phyloP scores from a whole-genome alignment of 352 stramenopile species.

The Phytophthora nicotianae region DNA sequence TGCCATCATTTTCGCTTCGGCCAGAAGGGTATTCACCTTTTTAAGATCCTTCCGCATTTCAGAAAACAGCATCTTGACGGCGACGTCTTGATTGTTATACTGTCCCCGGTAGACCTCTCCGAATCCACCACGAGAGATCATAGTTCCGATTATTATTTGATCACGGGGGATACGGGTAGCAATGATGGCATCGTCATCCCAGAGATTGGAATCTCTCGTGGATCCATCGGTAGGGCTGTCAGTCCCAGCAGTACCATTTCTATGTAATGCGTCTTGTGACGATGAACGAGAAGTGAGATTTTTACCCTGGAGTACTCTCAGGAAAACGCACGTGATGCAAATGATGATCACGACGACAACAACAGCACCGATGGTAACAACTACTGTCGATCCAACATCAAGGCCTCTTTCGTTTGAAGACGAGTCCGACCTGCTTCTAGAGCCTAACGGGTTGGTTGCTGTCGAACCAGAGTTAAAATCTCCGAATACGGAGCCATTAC shows the following conservation, averaged over 20 bases:
- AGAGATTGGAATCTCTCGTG: not conserved
- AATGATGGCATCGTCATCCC: conserved; percentile 6
- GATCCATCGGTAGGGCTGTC: not conserved
- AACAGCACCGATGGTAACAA: not conserved
- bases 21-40: conserved; percentile 43
- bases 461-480: not conserved
- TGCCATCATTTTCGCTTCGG: conserved; percentile 43
- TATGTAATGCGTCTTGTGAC: not conserved
- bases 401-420: not conserved
- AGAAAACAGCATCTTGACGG: conserved; percentile 42
- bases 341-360: not conserved
- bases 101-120: conserved; percentile 39
- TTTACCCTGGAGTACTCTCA: not conserved
- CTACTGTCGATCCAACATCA: not conserved
- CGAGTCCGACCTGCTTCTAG: conserved; percentile 5
- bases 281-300: not conserved
- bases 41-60: conserved; percentile 22
- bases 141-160: conserved; percentile 1
- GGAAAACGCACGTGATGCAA: not conserved
- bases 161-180: conserved; percentile 7
- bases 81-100: conserved; percentile 40
- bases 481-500: not conserved
- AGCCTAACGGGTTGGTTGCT: not conserved
- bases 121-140: conserved; percentile 25
- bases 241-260: conserved; percentile 3